phyloP scores from a whole-genome alignment of 305 asterid genomes.

The Salvia sclarea region DNA sequence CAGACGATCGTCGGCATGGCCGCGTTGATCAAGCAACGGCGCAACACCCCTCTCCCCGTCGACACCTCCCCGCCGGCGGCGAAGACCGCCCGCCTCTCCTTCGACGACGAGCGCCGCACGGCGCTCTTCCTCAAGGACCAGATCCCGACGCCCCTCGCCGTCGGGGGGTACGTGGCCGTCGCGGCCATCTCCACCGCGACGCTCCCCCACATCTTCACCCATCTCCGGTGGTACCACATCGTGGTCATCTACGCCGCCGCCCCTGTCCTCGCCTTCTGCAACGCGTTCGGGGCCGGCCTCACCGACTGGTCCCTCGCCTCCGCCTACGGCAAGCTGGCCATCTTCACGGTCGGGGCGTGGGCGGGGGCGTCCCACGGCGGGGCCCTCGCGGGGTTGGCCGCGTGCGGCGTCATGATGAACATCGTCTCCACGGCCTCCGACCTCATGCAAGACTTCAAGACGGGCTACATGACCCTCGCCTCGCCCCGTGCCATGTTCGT shows the following conservation, averaged over 20 bases:
- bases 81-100: constrained; percentile 22
- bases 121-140: constrained; percentile 56
- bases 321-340: constrained; percentile 61
- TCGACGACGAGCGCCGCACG: constrained; percentile 45
- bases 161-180: constrained; percentile 45
- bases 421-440: constrained; percentile 64
- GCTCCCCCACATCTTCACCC: constrained; percentile 52
- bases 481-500: constrained; percentile 66
- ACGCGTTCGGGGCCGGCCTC: constrained; percentile 62
- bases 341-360: constrained; percentile 60
- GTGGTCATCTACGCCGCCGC: constrained; percentile 47
- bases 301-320: constrained; percentile 65
- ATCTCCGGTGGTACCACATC: constrained; percentile 58
- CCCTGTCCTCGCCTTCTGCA: constrained; percentile 58
- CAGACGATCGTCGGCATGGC: constrained; percentile 35
- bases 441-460: constrained; percentile 67
- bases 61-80: not conserved
- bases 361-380: constrained; percentile 56
- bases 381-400: constrained; percentile 53
- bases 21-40: not conserved
- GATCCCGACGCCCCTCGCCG: constrained; percentile 44
- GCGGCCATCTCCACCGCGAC: constrained; percentile 44
- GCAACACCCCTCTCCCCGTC: not conserved
- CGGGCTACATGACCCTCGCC: constrained; percentile 59
- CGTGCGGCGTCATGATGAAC: constrained; percentile 69